Percentiles rank a stretch among this genome's conserved stretches.
Evolutionary conservation across 2,329 filamentous ascomycete genomes (phyloP).

Genomic region (Exophiala spinifera): DNA sequence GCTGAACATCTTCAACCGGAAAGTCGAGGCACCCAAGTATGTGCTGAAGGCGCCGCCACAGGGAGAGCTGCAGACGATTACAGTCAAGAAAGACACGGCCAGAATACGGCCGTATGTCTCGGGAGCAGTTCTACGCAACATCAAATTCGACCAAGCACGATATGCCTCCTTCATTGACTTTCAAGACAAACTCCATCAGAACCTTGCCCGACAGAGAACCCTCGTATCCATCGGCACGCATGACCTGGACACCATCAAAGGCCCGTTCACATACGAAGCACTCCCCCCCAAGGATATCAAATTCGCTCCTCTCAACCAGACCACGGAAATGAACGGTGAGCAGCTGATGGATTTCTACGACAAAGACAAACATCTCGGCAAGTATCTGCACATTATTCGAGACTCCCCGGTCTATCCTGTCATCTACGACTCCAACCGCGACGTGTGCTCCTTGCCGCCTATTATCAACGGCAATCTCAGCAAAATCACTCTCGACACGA

Average conservation of each 20-base stretch:
- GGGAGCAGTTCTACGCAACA: constrained; percentile 80
- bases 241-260: constrained; percentile 87
- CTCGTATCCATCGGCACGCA: constrained; percentile 97
- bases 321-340: constrained; percentile 77
- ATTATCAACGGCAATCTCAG: constrained; percentile 98
- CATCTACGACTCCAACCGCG: constrained; percentile 83
- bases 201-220: constrained; percentile 87
- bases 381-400: constrained; percentile 88
- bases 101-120: constrained; percentile 84
- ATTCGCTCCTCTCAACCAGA: constrained; percentile 88
- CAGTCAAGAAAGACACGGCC: constrained; percentile 70
- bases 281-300: constrained; percentile 86
- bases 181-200: constrained; percentile 97
- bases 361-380: constrained; percentile 86
- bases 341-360: constrained; percentile 94
- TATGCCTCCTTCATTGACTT: constrained; percentile 98
- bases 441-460: constrained; percentile 88
- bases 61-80: constrained; percentile 75
- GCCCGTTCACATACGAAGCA: constrained; percentile 95
- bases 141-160: constrained; percentile 85
- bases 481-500: constrained; percentile 88
- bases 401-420: constrained; percentile 94
- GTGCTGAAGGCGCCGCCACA: constrained; percentile 67
- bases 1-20: constrained; percentile 89
- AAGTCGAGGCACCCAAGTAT: constrained; percentile 74